phyloP scores from a whole-genome alignment of 768 basidiomycete species.

The Leccinellum rugosiceps region DNA sequence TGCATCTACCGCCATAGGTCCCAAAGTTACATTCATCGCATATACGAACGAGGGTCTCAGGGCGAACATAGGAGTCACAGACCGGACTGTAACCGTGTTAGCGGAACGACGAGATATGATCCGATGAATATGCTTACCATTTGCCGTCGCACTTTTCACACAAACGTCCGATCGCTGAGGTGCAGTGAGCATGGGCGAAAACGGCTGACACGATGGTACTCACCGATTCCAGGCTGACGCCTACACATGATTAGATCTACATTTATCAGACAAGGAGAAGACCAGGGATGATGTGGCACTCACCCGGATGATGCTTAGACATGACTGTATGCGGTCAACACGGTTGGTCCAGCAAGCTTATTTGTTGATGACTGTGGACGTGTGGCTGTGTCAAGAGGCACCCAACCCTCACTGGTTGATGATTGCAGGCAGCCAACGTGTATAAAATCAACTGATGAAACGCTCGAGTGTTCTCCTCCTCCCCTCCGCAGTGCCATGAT shows the following conservation, averaged over 20 bases:
- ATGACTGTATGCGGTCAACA: slow-evolving; percentile 38
- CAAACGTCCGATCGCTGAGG: slow-evolving; percentile 88
- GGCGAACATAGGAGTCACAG: slow-evolving; percentile 98
- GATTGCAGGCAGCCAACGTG: background rate
- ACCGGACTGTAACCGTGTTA: slow-evolving; percentile 65
- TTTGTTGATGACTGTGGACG: slow-evolving; percentile 15
- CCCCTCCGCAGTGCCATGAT: slow-evolving; percentile 20
- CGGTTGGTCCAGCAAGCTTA: background rate
- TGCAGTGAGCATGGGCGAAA: background rate
- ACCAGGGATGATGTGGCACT: slow-evolving; percentile 1
- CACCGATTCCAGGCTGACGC: slow-evolving; percentile 95
- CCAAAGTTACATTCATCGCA: slow-evolving; percentile 99
- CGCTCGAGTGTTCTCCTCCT: background rate
- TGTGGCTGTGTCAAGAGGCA: slow-evolving; percentile 15
- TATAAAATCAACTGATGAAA: slow-evolving; percentile 9
- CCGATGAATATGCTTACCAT: slow-evolving; percentile 59
- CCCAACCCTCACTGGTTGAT: background rate
- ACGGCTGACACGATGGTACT: slow-evolving; percentile 22
- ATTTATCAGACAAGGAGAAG: background rate
- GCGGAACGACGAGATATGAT: background rate
- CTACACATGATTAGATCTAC: slow-evolving; percentile 97
- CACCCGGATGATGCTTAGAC: slow-evolving; percentile 92
- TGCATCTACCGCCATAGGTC: slow-evolving; percentile 95
- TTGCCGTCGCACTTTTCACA: slow-evolving; percentile 99
- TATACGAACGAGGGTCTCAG: slow-evolving; percentile 95